phyloP scores from a whole-genome alignment of 768 basidiomycete genomes.

The Leccinum barrowsii region DNA sequence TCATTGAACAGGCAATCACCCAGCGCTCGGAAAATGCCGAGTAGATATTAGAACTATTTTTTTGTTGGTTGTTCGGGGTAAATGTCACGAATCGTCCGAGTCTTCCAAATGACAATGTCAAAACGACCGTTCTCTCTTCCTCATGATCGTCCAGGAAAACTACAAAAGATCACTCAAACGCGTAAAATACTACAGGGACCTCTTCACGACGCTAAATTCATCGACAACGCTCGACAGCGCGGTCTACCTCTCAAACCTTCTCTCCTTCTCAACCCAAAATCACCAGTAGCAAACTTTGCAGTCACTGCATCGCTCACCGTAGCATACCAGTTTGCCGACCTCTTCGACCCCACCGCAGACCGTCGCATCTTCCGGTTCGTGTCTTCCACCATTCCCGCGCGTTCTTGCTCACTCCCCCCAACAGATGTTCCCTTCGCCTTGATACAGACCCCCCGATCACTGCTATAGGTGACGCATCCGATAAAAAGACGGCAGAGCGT shows the following conservation, averaged over 20 bases:
- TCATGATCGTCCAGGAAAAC: conserved; percentile 15
- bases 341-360: conserved; percentile 12
- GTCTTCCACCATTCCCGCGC: neutral
- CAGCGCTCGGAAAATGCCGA: conserved; percentile 21
- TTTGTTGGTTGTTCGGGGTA: neutral
- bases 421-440: conserved; percentile 25
- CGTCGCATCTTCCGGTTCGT: conserved; percentile 23
- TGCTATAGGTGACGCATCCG: conserved; percentile 59
- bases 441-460: conserved; percentile 37
- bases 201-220: conserved; percentile 34
- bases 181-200: conserved; percentile 24
- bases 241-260: conserved; percentile 24
- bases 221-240: conserved; percentile 22
- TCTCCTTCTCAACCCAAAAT: conserved; percentile 47
- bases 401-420: neutral
- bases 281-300: conserved; percentile 45
- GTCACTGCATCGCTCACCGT: conserved; percentile 9
- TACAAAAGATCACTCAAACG: conserved; percentile 3
- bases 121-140: conserved; percentile 14
- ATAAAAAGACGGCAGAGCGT: conserved; percentile 63
- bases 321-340: conserved; percentile 13
- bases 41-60: neutral
- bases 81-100: neutral
- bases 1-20: conserved; percentile 43
- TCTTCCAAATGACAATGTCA: neutral